Conservation (phyloP, 805 yeast species). For the Lipomyces japonicus region DNA sequence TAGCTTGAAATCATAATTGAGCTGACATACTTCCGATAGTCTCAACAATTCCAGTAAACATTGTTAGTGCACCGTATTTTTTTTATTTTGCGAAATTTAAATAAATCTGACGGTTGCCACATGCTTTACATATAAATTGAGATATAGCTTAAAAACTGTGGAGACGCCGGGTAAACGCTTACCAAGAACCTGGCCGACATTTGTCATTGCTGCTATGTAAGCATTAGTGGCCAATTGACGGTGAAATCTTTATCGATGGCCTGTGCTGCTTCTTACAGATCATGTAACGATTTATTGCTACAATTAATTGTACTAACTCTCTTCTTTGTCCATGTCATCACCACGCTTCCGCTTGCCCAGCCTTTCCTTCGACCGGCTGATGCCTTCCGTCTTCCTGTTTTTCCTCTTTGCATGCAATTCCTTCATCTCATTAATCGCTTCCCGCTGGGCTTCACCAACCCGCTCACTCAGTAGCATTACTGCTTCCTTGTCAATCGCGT, state of each 20-base stretch:
- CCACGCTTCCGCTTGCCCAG: constrained; percentile 41
- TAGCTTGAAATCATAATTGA: constrained; percentile 4
- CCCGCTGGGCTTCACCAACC: constrained; percentile 87
- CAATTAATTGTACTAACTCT: no score
- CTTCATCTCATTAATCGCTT: constrained; percentile 77
- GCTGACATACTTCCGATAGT: constrained; percentile 55
- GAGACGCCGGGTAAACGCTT: no score
- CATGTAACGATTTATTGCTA: no score
- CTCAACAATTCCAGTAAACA: constrained; percentile 96
- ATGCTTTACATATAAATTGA: no score
- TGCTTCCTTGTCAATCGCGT: constrained; percentile 69
- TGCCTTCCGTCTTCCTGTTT: constrained; percentile 31
- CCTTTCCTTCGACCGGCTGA: constrained; percentile 37
- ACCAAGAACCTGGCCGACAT: no score
- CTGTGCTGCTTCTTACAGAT: no score
- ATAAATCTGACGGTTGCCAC: no score
- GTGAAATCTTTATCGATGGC: no score
- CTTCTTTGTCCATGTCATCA: constrained; percentile 49
- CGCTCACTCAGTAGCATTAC: constrained; percentile 75
- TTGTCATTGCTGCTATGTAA: no score
- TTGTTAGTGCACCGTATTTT: constrained; percentile 38
- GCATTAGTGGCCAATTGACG: no score
- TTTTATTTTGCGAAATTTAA: no score
- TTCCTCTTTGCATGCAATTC: constrained; percentile 52
- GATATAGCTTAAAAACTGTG: no score